phyloP scores from a whole-genome alignment of 2,329 filamentous ascomycete species.

The Stenocarpella maydis region DNA sequence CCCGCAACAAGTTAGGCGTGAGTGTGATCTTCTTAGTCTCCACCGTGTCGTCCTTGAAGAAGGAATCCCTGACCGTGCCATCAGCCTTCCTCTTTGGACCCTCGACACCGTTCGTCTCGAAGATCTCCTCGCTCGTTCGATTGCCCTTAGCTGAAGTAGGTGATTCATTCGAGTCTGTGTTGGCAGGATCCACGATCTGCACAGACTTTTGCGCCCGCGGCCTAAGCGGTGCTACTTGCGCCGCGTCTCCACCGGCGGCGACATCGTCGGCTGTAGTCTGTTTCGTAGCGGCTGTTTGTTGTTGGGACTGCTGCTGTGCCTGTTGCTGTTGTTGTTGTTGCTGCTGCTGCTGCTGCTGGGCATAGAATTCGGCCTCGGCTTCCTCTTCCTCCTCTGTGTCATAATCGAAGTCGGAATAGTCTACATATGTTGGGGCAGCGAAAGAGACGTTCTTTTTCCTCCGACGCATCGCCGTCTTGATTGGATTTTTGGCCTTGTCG shows the following conservation, averaged over 20 bases:
- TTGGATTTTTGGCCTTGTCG: constrained; percentile 82
- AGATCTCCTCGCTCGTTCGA: constrained; percentile 72
- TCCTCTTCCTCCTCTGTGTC: constrained; percentile 72
- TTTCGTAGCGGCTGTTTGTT: constrained; percentile 40
- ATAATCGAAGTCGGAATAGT: constrained; percentile 68
- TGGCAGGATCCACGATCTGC: constrained; percentile 43
- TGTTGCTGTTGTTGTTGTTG: constrained; percentile 43
- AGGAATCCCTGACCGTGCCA: constrained; percentile 89
- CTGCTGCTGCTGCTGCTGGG: constrained; percentile 44
- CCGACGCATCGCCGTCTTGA: constrained; percentile 84
- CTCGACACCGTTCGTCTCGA: constrained; percentile 62
- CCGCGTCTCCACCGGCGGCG: constrained; percentile 56
- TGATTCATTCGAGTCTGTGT: constrained; percentile 47
- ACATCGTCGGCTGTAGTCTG: constrained; percentile 44
- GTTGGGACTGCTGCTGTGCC: constrained; percentile 39
- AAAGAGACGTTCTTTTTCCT: constrained; percentile 91
- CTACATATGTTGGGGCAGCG: constrained; percentile 83
- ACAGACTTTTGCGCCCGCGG: constrained; percentile 54
- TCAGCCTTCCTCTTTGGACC: constrained; percentile 75
- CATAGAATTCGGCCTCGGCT: constrained; percentile 49
- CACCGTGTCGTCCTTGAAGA: constrained; percentile 94
- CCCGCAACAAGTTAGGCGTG: constrained; percentile 89
- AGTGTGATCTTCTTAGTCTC: constrained; percentile 98
- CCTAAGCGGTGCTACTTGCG: constrained; percentile 64
- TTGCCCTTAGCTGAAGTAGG: constrained; percentile 38